Evolutionary conservation across 2,329 filamentous ascomycete species (phyloP).

Genomic region (Fusarium bactridioides): DNA sequence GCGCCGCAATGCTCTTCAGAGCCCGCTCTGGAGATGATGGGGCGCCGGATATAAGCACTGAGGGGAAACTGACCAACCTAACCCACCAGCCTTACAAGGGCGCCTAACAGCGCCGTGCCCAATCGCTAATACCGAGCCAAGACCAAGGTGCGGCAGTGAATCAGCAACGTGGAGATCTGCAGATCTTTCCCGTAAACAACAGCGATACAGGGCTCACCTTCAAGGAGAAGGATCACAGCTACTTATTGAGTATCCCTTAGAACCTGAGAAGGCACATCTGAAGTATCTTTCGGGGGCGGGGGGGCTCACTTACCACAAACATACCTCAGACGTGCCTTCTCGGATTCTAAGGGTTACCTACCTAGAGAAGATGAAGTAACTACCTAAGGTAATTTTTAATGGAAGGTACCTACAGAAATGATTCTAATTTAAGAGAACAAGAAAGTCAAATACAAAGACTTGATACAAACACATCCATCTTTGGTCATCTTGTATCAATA

Average conservation of each 20-base stretch:
- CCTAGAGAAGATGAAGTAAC: background rate
- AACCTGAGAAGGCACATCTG: no score
- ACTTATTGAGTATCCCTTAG: background rate
- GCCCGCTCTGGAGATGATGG: background rate
- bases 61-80: background rate
- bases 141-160: background rate
- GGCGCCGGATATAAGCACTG: background rate
- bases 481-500: background rate
- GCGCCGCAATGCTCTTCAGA: background rate
- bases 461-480: background rate
- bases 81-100: conserved; percentile 12
- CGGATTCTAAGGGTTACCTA: no score
- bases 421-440: background rate
- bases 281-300: no score
- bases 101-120: background rate
- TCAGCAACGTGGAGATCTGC: conserved; percentile 5
- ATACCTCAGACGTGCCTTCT: no score
- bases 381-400: background rate
- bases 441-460: background rate
- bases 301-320: no score
- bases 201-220: background rate
- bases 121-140: conserved; percentile 6
- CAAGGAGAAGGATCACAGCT: background rate
- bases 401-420: background rate
- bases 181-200: background rate